Evolutionary conservation across 305 asterid genomes (phyloP), one percentile per base, ranked within the genome.

Genomic region (Lippia alba): DNA sequence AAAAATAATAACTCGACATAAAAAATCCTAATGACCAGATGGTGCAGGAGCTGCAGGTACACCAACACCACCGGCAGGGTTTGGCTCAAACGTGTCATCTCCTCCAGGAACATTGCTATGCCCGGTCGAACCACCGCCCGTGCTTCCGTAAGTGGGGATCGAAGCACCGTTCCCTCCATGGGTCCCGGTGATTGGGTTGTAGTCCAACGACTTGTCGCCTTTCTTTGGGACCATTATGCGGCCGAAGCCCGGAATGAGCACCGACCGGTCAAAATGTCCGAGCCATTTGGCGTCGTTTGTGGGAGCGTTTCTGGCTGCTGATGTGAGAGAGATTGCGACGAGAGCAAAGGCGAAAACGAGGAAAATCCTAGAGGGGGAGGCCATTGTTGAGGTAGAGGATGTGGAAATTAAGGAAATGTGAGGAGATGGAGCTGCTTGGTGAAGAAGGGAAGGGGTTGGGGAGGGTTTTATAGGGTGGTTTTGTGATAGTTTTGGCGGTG

Each of bases 181-280:
- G 15, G 73, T 69, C 0, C 96, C 96, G 0, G 96, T 92, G 69
- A 86, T 61, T 41, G 97, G 96, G 46, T 89, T 89, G 78, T 89
- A 89, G 14, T 81, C 73, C 4, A 87, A 70, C 0, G 95, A 81
- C 18, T 89, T 70, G 39, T 57, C 24, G 17, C 94, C 92, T 34
- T 66, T 81, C 66, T 66, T 76, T 0, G 96, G 97, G 73, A 87
- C 12, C 75, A 89, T 70, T 54, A 17, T 82, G 0, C 96, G 88
- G 0, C 98, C 97, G 1, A 89, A 8, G 36, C 98, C 97, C 0
- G 96, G 98, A 65, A 91, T 58, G 5, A 86, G 80, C 53, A 91
- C 87, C 1, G 91, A 77, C 19, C 95, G 86, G 20, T 93, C 96
- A 19, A 73, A 69, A 30, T 64, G 62, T 0, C 59, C 57, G 12